Percentiles rank a stretch among this genome's conserved stretches.
Conservation (phyloP, 495 filamentous ascomycete species). For the Aspergillus avenaceus region DNA sequence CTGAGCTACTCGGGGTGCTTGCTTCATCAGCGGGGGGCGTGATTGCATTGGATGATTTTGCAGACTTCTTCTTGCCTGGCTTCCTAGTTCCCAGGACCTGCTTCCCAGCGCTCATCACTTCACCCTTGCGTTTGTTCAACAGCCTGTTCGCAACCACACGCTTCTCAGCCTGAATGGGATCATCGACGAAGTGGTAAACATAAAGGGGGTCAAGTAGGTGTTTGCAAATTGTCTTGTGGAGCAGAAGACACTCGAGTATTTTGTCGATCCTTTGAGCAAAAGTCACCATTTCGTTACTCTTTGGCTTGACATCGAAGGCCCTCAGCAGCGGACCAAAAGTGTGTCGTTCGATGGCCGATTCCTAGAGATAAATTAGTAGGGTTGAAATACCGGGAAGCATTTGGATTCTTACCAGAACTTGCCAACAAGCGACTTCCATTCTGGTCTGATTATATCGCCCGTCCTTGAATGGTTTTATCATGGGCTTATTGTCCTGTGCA, state of each 20-base stretch:
- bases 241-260: slow-evolving; percentile 3
- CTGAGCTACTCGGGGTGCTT: background rate
- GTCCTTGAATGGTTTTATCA: slow-evolving; percentile 26
- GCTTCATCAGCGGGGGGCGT: background rate
- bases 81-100: background rate
- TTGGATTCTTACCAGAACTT: slow-evolving; percentile 21
- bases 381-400: no score
- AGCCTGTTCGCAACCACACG: slow-evolving; percentile 22
- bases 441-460: slow-evolving; percentile 7
- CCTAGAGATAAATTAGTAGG: slow-evolving; percentile 2
- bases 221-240: slow-evolving; percentile 37
- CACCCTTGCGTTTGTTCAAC: slow-evolving; percentile 21
- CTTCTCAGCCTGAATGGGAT: slow-evolving; percentile 21
- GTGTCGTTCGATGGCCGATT: slow-evolving; percentile 8
- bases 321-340: slow-evolving; percentile 5
- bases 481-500: slow-evolving; percentile 29
- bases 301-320: slow-evolving; percentile 1
- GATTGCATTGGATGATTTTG: background rate
- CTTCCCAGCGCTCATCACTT: slow-evolving; percentile 18
- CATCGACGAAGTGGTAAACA: slow-evolving; percentile 26
- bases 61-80: background rate
- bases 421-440: slow-evolving; percentile 18
- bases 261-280: slow-evolving; percentile 7
- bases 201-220: slow-evolving; percentile 32
- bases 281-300: background rate